Evolutionary conservation across 2,329 filamentous ascomycete genomes (phyloP), one percentile per base, ranked within the genome.

Genomic region (Cercospora citrullina): DNA sequence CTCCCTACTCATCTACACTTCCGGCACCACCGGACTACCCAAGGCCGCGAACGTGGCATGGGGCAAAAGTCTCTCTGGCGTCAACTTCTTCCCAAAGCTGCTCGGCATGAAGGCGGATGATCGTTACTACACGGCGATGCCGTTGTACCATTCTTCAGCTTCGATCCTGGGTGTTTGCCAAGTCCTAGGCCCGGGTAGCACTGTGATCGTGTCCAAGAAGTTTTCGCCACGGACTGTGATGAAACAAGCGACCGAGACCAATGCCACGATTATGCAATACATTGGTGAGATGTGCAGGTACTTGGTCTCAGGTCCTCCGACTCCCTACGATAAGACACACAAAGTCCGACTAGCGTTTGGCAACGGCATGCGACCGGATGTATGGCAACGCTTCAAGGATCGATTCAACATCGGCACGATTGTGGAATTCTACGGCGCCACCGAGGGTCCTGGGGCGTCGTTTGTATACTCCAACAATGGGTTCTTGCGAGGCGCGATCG

Each of bases 81-180:
- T 67, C 8, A 62, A 65, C n/a, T 72, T 75, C 66, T 75, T 77
- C 60, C 51, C 72, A 12, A 71, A 69, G 21, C 58, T 74, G 31
- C 71, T 95, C 75, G 89, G 87, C 23, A 87, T 96, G 66, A 86
- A 88, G 33, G 86, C 86, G 1, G 87, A 94, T 67, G 89, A 87
- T 68, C 92, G 96, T 75, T 94, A 96, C 79, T 96, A 95, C 78
- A 90, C 90, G 12, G 90, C 90, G 66, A 96, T 97, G 92, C 93
- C 93, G 0, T 84, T 97, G 6, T 96, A 97, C 77, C 93, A 97
- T 81, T 90, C 90, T 48, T 92, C 93, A 0, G 93, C 91, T 12
- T 82, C 87, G 4, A 73, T 95, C 6, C 84, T 96, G 53, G 91
- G 90, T 26, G 86, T 94, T 66, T 79, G 85, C 59, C 83, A 88